These are phyloP conservation scores for Wallacemonas sp. DNA, from an alignment of 208 protist genomes.

Conservation along the genomic window DNA sequence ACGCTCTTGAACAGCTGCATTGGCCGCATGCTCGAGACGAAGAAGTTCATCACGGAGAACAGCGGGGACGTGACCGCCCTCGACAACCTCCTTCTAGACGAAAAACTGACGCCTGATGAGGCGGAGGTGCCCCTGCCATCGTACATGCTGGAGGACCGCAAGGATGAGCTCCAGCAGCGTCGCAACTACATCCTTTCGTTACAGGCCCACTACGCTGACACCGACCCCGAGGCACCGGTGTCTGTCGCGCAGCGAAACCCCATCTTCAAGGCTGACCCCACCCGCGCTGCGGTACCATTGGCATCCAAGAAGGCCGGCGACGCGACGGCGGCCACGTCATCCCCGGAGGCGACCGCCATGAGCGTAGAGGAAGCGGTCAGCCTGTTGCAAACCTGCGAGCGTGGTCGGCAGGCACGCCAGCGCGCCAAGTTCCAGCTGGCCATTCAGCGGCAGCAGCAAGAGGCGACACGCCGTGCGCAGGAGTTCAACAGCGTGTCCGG, in stretches of 20 bases:
- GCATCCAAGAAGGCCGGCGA: constrained; percentile 12
- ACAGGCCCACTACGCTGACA: constrained; percentile 69
- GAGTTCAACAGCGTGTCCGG: constrained; percentile 65
- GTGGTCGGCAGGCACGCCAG: constrained; percentile 93
- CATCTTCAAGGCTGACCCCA: constrained; percentile 25
- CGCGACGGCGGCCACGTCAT: neutral
- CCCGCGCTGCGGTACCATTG: constrained; percentile 25
- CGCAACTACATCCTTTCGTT: constrained; percentile 75
- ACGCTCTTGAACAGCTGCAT: constrained; percentile 89
- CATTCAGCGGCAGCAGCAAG: constrained; percentile 86
- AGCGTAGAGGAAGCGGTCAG: constrained; percentile 81
- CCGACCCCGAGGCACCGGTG: constrained; percentile 68
- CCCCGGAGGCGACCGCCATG: constrained; percentile 32
- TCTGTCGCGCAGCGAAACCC: constrained; percentile 29
- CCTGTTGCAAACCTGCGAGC: constrained; percentile 93
- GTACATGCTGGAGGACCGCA: constrained; percentile 89
- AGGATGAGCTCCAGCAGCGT: constrained; percentile 56
- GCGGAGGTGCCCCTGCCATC: constrained; percentile 86
- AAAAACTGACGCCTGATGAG: constrained; percentile 87
- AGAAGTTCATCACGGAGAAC: constrained; percentile 65
- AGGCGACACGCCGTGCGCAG: constrained; percentile 38
- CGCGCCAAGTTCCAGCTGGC: constrained; percentile 89
- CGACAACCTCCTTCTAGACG: constrained; percentile 90
- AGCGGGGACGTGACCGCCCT: constrained; percentile 85
- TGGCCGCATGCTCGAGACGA: constrained; percentile 93